Evolutionary conservation across 495 filamentous ascomycete species (phyloP).

Genomic region (Penicillium ucsense): DNA sequence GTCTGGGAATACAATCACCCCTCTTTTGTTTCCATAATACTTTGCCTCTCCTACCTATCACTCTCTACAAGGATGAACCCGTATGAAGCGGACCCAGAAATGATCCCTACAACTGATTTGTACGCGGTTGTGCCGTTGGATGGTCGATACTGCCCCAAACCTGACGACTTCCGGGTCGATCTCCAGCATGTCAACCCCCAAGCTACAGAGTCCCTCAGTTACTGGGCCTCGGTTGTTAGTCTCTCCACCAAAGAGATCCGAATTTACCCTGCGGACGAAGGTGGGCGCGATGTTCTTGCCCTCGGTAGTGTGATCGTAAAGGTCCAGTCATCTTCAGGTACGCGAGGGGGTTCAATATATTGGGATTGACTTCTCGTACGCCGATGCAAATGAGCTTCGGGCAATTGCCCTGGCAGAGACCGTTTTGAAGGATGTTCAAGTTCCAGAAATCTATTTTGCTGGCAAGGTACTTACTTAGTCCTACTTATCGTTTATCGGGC

Average conservation of each 20-base stretch:
- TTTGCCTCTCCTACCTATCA: no score
- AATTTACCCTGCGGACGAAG: constrained; percentile 28
- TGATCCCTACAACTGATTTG: constrained; percentile 22
- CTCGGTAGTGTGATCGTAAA: constrained; percentile 40
- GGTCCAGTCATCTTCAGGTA: constrained; percentile 29
- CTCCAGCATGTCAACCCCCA: constrained; percentile 22
- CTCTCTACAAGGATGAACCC: constrained; percentile 11
- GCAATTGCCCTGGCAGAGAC: constrained; percentile 25
- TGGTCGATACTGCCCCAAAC: constrained; percentile 24
- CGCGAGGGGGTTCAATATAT: neutral
- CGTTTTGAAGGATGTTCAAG: constrained; percentile 19
- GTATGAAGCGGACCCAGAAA: constrained; percentile 25
- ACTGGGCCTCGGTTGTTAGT: constrained; percentile 28
- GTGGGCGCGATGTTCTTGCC: constrained; percentile 35
- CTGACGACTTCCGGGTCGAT: constrained; percentile 23
- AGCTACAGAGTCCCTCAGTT: constrained; percentile 20
- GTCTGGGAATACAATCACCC: no score
- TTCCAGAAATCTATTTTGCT: constrained; percentile 33
- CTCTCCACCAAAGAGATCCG: constrained; percentile 19
- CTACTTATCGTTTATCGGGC: constrained; percentile 1
- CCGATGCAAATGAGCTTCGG: constrained; percentile 32
- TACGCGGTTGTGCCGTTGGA: constrained; percentile 29
- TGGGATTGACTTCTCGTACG: constrained; percentile 26
- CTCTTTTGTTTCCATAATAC: no score
- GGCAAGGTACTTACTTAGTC: constrained; percentile 22